Conservation (phyloP, 306 rosid species). For the Hippophae gyantsensis region DNA sequence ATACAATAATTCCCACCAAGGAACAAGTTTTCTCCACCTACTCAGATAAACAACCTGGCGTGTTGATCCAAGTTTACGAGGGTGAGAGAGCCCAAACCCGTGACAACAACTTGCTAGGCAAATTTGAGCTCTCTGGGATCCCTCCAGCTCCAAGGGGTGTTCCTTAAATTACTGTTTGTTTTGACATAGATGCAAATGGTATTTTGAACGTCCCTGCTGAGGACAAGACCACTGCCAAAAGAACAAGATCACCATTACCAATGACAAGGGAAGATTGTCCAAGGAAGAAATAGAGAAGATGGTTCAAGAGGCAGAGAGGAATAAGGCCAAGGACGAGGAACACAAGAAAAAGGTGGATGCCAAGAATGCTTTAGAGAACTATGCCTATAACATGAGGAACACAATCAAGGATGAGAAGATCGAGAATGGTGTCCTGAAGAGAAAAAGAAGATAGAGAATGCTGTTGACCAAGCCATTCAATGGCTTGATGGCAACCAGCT, state of each 20-base stretch:
- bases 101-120: conserved; percentile 53
- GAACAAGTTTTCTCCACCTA: conserved; percentile 60
- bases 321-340: conserved; percentile 59
- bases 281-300: conserved; percentile 51
- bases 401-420: conserved; percentile 42
- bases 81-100: conserved; percentile 49
- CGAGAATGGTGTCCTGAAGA: too few relatives aligned
- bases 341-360: conserved; percentile 51
- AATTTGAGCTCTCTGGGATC: conserved; percentile 40
- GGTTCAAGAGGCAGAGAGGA: conserved; percentile 54
- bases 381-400: conserved; percentile 49
- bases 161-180: conserved; percentile 46
- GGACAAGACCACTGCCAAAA: conserved; percentile 41
- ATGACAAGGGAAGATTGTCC: conserved; percentile 45
- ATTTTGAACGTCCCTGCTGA: conserved; percentile 51
- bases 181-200: conserved; percentile 59
- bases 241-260: conserved; percentile 50
- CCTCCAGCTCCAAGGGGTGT: conserved; percentile 60
- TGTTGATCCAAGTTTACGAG: conserved; percentile 46
- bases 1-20: conserved; percentile 61
- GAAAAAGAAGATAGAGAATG: conserved; percentile 55
- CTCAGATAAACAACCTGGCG: conserved; percentile 55
- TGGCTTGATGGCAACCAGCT: conserved; percentile 58
- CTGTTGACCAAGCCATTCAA: conserved; percentile 32
- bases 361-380: conserved; percentile 43